Evolutionary conservation across 768 basidiomycete genomes (phyloP).

Genomic region (Amanita muscaria): DNA sequence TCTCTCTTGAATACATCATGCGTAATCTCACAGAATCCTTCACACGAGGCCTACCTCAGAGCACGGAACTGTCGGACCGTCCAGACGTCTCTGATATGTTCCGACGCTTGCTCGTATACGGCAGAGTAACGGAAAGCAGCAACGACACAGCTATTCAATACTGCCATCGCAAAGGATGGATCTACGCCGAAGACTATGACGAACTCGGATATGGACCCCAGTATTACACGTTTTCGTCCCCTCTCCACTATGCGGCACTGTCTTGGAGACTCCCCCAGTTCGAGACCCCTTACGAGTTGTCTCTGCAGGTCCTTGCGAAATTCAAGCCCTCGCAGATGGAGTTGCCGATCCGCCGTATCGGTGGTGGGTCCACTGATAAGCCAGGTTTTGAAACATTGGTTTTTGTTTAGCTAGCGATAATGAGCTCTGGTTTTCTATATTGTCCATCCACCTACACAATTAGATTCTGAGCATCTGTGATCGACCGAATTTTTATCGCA

Average conservation of each 20-base stretch:
- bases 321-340: conserved; percentile 3
- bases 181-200: background rate
- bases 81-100: background rate
- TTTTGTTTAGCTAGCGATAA: no score
- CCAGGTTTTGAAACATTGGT: no score
- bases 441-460: no score
- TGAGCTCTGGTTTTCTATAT: no score
- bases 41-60: background rate
- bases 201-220: no score
- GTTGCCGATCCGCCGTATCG: background rate
- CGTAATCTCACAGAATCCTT: background rate
- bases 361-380: background rate
- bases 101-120: background rate
- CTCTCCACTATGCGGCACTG: background rate
- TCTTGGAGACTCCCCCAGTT: background rate
- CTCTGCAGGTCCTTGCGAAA: background rate
- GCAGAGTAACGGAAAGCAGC: background rate
- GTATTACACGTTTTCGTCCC: background rate
- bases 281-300: background rate
- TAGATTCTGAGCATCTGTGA: no score
- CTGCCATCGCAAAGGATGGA: conserved; percentile 1
- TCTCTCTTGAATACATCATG: background rate
- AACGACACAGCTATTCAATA: background rate
- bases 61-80: background rate
- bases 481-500: no score